Conservation (phyloP, 257 asterid genomes). For the Solanum dulcamara region DNA sequence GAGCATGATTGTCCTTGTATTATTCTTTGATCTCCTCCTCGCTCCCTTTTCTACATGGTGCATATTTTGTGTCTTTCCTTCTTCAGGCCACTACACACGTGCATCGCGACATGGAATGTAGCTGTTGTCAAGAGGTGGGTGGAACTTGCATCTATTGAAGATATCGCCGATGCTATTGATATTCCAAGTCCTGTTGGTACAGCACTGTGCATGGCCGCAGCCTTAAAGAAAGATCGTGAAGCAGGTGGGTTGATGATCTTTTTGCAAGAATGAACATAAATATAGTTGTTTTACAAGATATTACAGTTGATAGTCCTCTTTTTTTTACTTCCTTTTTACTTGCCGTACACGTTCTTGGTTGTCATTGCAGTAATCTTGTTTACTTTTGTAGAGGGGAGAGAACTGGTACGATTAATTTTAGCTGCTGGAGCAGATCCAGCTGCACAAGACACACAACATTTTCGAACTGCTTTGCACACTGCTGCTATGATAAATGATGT, state of each 20-base stretch:
- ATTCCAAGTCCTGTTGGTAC: conserved; percentile 85
- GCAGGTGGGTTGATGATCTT: conserved; percentile 36
- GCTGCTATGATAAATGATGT: conserved; percentile 94
- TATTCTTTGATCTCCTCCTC: neutral
- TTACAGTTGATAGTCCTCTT: neutral
- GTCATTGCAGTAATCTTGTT: neutral
- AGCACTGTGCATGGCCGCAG: conserved; percentile 96
- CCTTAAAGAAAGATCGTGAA: conserved; percentile 84
- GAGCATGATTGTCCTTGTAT: neutral
- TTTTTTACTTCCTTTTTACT: neutral
- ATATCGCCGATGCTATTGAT: conserved; percentile 72
- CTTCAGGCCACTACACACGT: conserved; percentile 90
- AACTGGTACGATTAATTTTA: conserved; percentile 62
- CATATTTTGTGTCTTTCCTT: conserved; percentile 1
- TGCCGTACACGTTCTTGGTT: neutral
- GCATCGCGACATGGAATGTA: conserved; percentile 84
- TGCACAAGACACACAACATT: conserved; percentile 76
- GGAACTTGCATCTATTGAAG: conserved; percentile 74
- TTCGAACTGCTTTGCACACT: conserved; percentile 89
- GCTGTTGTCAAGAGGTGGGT: conserved; percentile 87
- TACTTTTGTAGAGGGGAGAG: conserved; percentile 68
- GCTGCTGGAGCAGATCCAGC: conserved; percentile 93
- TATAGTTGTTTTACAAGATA: neutral
- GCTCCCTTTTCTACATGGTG: neutral
- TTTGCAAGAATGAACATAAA: neutral